Conservation (phyloP, 805 yeast genomes). For the Schwanniomyces sp. region DNA sequence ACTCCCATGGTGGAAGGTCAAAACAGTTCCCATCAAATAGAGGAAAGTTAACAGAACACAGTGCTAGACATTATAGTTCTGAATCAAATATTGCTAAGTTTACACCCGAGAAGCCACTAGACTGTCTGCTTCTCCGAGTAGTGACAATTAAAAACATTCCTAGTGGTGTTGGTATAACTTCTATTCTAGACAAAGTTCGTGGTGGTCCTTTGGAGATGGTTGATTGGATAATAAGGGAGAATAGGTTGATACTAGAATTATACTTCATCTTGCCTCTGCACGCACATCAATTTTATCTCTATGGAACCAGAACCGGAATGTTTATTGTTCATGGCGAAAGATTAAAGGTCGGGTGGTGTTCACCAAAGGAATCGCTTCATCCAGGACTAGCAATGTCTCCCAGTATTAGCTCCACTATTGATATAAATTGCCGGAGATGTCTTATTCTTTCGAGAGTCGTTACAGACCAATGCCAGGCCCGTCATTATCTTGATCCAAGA, state of each 20-base stretch:
- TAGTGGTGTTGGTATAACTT: conserved; percentile 42
- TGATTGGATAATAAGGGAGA: conserved; percentile 18
- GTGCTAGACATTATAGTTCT: neutral
- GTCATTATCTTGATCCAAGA: conserved; percentile 44
- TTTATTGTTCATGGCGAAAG: conserved; percentile 60
- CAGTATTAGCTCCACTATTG: neutral
- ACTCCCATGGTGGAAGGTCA: neutral
- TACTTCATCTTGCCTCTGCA: conserved; percentile 52
- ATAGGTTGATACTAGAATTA: conserved; percentile 35
- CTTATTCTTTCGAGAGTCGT: conserved; percentile 40
- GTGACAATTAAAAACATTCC: conserved; percentile 43
- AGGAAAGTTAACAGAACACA: conserved; percentile 1
- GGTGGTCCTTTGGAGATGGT: conserved; percentile 73
- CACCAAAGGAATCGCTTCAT: conserved; percentile 51
- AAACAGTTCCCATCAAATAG: neutral
- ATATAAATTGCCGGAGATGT: conserved; percentile 48
- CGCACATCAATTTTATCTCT: conserved; percentile 55
- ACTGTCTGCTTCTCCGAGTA: conserved; percentile 18
- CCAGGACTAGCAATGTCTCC: conserved; percentile 23
- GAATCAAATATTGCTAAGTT: neutral
- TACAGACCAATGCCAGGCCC: conserved; percentile 16
- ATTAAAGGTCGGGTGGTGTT: conserved; percentile 55
- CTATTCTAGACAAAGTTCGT: conserved; percentile 53
- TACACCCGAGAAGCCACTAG: conserved; percentile 1
- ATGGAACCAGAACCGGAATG: conserved; percentile 47